A percentile compares a stretch with the other conserved stretches of the same genome.
phyloP scores from a whole-genome alignment of 768 basidiomycete genomes.

The Crassisporium funariophilum region DNA sequence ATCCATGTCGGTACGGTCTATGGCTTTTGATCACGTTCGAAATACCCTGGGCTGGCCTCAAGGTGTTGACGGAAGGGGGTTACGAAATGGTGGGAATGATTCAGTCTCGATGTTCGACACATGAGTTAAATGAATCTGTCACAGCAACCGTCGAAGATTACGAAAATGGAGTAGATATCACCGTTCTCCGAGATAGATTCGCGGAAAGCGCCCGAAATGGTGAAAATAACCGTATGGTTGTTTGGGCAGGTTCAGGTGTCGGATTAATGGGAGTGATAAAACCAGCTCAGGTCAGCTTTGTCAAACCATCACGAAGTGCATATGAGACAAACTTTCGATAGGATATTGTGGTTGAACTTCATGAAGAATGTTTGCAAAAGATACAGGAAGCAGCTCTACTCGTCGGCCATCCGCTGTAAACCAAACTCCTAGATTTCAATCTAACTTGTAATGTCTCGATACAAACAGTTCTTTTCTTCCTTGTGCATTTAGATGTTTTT shows the following conservation, averaged over 20 bases:
- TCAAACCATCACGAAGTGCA: neutral
- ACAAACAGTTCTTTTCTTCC: too few relatives aligned
- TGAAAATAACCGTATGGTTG: slow-evolving; percentile 53
- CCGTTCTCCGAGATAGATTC: slow-evolving; percentile 45
- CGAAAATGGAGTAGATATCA: slow-evolving; percentile 48
- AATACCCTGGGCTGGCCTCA: slow-evolving; percentile 60
- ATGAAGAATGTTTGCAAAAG: slow-evolving; percentile 39
- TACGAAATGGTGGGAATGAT: slow-evolving; percentile 47
- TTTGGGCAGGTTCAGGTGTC: slow-evolving; percentile 73
- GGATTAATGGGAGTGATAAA: slow-evolving; percentile 50
- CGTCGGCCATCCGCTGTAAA: slow-evolving; percentile 1
- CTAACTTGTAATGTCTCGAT: neutral
- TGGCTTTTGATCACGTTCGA: slow-evolving; percentile 64
- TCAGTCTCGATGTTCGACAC: slow-evolving; percentile 1
- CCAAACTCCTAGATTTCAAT: neutral
- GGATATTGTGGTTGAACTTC: slow-evolving; percentile 58
- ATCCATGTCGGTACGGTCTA: slow-evolving; percentile 52
- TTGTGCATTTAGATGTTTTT: too few relatives aligned
- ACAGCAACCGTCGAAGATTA: slow-evolving; percentile 58
- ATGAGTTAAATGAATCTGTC: slow-evolving; percentile 14
- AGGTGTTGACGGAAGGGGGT: slow-evolving; percentile 62
- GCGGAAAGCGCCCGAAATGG: slow-evolving; percentile 43
- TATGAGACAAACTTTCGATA: slow-evolving; percentile 24
- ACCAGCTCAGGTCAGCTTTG: slow-evolving; percentile 38
- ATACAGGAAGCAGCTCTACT: slow-evolving; percentile 10